Base-by-base conservation (phyloP, 1,139 yeast species). In the Scheffersomyces cryptocercus region DNA sequence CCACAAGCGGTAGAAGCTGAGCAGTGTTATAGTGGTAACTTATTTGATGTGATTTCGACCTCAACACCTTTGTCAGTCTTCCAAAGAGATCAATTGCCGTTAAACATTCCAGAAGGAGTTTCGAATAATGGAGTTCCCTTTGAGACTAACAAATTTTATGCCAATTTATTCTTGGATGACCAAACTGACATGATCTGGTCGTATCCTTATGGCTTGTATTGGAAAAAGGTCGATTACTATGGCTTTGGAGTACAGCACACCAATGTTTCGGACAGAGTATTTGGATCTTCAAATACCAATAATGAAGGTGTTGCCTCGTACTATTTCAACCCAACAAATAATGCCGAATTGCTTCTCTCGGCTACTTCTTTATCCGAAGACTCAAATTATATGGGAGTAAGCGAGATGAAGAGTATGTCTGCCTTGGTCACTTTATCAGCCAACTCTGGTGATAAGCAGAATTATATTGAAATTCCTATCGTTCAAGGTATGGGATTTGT, bases 111-210 rank as follows among this genome's bases (percentile, higher is more conserved):
- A 78, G 15, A 53, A 3, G 62, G 81, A 36, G 82, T 79, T 35
- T 65, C 67, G 46, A 70, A 70, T 50, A 60, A 65, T 44, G 73
- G 64, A 12, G 44, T 24, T 12, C 88, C 95, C 5, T 74, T 82
- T 38, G 81, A 82, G 50, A 89, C 97, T 14, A 90, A 90, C 67
- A 88, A 89, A 61, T 90, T 88, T 63, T 89, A 86, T 61, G 85
- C 88, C 8, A 90, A 90, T 64, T 67, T 89, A 59, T 67, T 88
- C 47, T 75, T 90, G 20, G 93, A 75, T 1, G 67, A 68, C 35
- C 93, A 87, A 58, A 76, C 78, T 9, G 66, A 79, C 42, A 85
- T 72, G 54, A 78, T 84, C 4, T 88, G 88, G 84, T 80, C 95
- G 1, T 90, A 85, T 55, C 97, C 97, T 1, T 89, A 88, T 58